These are phyloP conservation scores for Hypoxylon crocopeplum DNA, from an alignment of 495 filamentous ascomycete genomes.

Conservation along the genomic window DNA sequence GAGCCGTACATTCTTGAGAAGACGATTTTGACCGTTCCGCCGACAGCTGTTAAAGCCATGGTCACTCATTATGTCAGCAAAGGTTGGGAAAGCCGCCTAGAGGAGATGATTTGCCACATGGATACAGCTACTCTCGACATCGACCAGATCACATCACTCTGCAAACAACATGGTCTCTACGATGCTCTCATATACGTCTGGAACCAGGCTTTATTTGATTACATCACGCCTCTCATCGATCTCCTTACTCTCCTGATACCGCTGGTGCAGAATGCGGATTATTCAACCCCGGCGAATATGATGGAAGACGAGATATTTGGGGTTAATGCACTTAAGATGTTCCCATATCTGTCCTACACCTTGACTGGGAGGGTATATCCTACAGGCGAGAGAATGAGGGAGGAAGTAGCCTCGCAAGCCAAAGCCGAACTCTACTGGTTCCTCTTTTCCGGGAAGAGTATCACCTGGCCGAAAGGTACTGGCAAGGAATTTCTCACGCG, in stretches of 20 bases:
- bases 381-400: constrained; percentile 74
- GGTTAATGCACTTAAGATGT: constrained; percentile 85
- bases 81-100: constrained; percentile 75
- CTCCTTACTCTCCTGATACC: constrained; percentile 75
- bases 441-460: constrained; percentile 82
- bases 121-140: constrained; percentile 91
- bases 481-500: constrained; percentile 60
- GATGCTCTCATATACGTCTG: constrained; percentile 97
- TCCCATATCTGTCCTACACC: constrained; percentile 92
- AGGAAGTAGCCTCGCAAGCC: constrained; percentile 71
- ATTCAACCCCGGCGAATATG: constrained; percentile 47
- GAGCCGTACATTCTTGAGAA: constrained; percentile 85
- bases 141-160: constrained; percentile 88
- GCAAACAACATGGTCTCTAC: constrained; percentile 88
- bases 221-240: constrained; percentile 87
- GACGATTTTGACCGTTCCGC: constrained; percentile 76
- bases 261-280: constrained; percentile 58
- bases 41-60: constrained; percentile 83
- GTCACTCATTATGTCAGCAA: constrained; percentile 78
- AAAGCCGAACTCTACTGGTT: constrained; percentile 92
- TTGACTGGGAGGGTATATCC: constrained; percentile 91
- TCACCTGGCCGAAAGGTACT: constrained; percentile 67
- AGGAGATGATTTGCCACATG: constrained; percentile 93
- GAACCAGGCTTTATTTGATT: constrained; percentile 88
- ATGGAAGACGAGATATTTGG: constrained; percentile 59